A percentile compares a stretch with the other conserved stretches of the same genome.
Evolutionary conservation across 345 rosid genomes (phyloP).

Genomic region (Kernera saxatilis): DNA sequence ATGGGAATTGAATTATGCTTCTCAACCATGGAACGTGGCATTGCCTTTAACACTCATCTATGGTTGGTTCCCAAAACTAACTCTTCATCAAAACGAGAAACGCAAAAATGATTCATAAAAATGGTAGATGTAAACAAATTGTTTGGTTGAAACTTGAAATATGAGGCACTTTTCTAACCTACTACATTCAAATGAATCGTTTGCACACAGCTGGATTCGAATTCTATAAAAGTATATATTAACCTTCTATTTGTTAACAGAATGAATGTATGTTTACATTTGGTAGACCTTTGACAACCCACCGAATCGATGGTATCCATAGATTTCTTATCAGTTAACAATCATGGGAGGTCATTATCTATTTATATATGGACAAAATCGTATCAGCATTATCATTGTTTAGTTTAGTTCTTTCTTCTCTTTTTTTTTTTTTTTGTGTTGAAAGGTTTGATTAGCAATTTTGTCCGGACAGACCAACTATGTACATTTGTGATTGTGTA

Average conservation of each 20-base stretch:
- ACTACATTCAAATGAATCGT: too few relatives aligned
- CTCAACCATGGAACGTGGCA: slow-evolving; percentile 27
- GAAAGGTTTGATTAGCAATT: slow-evolving; percentile 1
- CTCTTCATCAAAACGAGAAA: neutral
- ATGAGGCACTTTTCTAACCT: neutral
- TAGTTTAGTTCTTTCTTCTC: neutral
- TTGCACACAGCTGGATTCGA: neutral
- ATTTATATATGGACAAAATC: slow-evolving; percentile 13
- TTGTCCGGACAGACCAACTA: slow-evolving; percentile 12
- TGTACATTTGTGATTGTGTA: slow-evolving; percentile 12
- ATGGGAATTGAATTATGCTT: slow-evolving; percentile 16
- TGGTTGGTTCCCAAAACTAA: slow-evolving; percentile 5
- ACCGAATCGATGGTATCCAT: slow-evolving; percentile 18
- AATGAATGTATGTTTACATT: slow-evolving; percentile 11
- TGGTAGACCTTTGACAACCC: slow-evolving; percentile 16
- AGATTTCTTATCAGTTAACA: slow-evolving; percentile 25
- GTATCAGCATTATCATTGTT: neutral
- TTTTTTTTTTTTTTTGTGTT: neutral
- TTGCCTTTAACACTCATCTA: slow-evolving; percentile 14
- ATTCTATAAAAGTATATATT: neutral
- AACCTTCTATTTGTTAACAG: neutral
- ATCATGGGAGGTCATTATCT: slow-evolving; percentile 17
- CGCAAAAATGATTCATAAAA: neutral
- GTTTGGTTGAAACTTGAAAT: neutral
- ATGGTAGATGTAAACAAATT: neutral